Evolutionary conservation across 805 yeast genomes (phyloP), one percentile per base, ranked within the genome.

Genomic region (Candida dendrica): DNA sequence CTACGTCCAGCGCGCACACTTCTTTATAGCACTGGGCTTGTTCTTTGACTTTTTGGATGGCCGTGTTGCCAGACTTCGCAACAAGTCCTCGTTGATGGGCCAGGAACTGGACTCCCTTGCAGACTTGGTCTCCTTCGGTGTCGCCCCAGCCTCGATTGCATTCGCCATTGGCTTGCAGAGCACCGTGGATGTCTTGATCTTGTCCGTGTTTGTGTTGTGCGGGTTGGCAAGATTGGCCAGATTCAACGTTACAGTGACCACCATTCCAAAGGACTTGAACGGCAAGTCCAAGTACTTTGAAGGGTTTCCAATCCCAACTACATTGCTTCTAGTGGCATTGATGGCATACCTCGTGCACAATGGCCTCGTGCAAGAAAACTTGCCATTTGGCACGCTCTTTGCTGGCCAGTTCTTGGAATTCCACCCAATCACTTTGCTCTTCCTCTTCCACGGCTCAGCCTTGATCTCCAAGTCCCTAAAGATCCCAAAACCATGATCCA

Each of bases 41-140:
- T 88, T 93, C 60, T 91, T 91, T 62, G 98, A 91, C 63, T 89
- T 93, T 61, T 85, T 93, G 61, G 98, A 93, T 61, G 98, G 98
- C 30, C 79, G 95, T 55, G 98, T 91, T 7, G 98, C 98, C 4
- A 77, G 98, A 58, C 75, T 93, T 67, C 78, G 96, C 66, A 84
- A 89, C 61, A 88, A 90, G 67, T 77, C 95, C 3, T 83, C 95
- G 11, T 72, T 93, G 42, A 86, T 93, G 85, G 98, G 98, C 46
- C 98, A 93, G 65, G 98, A 93, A 66, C 76, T 93, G 55, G 98
- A 93, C 60, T 90, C 97, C 1, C 74, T 93, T 53, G 98, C 98
- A 18, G 98, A 93, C 65, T 76, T 93, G 55, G 77, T 91, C 31
- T 86, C 96, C 11, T 93, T 93, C 61, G 95, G 97, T 47, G 96